Percentiles rank a stretch among this genome's conserved stretches.
phyloP scores from a whole-genome alignment of 2,329 filamentous ascomycete species.

The Escovopsis sp. region DNA sequence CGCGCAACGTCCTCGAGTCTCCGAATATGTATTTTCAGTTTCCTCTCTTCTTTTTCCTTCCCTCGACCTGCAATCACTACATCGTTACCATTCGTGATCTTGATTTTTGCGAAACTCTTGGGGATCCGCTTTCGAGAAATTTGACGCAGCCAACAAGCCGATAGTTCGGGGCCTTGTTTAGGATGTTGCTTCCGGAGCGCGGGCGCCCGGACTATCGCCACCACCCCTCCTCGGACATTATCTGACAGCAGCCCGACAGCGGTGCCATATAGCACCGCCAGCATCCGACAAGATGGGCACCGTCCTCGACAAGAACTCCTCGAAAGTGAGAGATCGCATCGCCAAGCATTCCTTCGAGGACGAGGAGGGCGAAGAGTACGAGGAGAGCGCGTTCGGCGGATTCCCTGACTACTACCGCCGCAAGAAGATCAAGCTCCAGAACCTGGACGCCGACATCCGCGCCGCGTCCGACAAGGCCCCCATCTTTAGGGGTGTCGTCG shows the following conservation, averaged over 20 bases:
- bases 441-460: constrained; percentile 72
- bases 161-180: too few relatives aligned
- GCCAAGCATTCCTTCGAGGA: constrained; percentile 56
- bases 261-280: too few relatives aligned
- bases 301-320: constrained; percentile 47
- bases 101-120: too few relatives aligned
- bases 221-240: too few relatives aligned
- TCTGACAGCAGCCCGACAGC: too few relatives aligned
- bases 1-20: background rate
- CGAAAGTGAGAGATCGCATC: constrained; percentile 44
- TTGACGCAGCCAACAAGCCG: too few relatives aligned
- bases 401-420: constrained; percentile 85
- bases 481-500: constrained; percentile 83
- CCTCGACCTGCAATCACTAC: too few relatives aligned
- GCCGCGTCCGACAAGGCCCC: constrained; percentile 54
- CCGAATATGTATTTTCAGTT: background rate
- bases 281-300: constrained; percentile 34
- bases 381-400: constrained; percentile 70
- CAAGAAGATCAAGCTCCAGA: constrained; percentile 96
- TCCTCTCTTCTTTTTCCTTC: too few relatives aligned
- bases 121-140: too few relatives aligned
- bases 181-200: too few relatives aligned
- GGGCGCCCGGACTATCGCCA: too few relatives aligned
- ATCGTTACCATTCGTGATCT: too few relatives aligned
- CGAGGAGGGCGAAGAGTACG: constrained; percentile 85